These are phyloP conservation scores for Rhipidocladum racemiflorum DNA, from an alignment of 176 grass and related monocot genomes.

Conservation along the genomic window DNA sequence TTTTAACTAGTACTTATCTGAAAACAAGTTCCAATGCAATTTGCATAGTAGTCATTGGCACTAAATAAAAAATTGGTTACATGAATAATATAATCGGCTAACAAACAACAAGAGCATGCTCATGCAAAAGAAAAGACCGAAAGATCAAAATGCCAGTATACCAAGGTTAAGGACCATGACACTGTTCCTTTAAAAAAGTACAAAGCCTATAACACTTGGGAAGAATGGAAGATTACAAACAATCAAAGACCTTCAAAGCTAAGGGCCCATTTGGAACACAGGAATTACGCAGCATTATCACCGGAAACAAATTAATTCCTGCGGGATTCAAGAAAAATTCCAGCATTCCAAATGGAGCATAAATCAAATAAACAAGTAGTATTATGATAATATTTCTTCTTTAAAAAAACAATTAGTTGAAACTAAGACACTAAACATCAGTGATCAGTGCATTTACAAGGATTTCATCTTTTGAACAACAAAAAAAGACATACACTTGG, in stretches of 20 bases:
- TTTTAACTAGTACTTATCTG: neutral
- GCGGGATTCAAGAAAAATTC: too few species aligned
- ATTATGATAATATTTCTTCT: neutral
- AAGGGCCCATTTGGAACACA: neutral
- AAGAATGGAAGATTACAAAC: neutral
- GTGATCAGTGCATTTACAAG: neutral
- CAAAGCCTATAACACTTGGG: neutral
- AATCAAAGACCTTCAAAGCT: neutral
- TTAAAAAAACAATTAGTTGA: neutral
- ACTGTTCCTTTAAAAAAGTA: neutral
- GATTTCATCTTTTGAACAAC: slow-evolving; percentile 13
- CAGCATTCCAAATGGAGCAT: too few species aligned
- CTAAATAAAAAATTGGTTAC: neutral
- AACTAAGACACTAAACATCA: neutral
- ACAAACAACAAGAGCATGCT: neutral
- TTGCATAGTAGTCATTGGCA: neutral
- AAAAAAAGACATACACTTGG: neutral
- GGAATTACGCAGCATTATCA: too few species aligned
- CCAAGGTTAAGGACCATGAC: neutral
- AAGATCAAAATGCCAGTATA: neutral
- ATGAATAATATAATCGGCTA: neutral
- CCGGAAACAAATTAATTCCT: too few species aligned
- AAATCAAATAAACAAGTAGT: neutral
- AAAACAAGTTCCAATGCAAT: slow-evolving; percentile 1
- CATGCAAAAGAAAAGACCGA: neutral